Base-by-base conservation (phyloP, 2,329 filamentous ascomycete genomes). In the Fusarium napiforme region DNA sequence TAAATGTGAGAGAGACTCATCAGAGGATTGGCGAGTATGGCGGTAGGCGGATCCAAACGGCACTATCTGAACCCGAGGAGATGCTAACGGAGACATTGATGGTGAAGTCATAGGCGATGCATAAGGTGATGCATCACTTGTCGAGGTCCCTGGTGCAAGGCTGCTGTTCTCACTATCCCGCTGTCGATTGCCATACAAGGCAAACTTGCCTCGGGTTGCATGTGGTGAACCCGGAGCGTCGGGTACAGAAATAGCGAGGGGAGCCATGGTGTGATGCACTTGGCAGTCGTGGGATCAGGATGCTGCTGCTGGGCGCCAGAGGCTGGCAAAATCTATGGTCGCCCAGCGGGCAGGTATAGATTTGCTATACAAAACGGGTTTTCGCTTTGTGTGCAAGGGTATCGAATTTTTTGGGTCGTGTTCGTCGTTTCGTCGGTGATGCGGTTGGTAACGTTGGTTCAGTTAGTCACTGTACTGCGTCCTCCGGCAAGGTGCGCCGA, bases 1-100 rank as follows among this genome's bases (percentile, higher is more conserved):
- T 19, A 80, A 71, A 57, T 81, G 79, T 40, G 77, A 77, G 45
- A 78, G 63, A 42, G 70, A 72, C 37, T 78, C 72, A 49, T 75
- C 67, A 6, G 76, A 78, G 7, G 70, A 68, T 52, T 68, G 71
- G 36, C 63, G 73, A 50, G 53, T 46, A 67, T 75, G 75, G 32
- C 72, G 56, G 68, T 75, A 73, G 26, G 72, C 69, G 36, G 66
- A 60, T 34, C 75, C 76, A 69, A 75, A 76, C 36, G 76, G 76
- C 42, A 71, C 64, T 15, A 77, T 71, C 23, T 73, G 73, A 18
- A 77, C 60, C 32, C 73, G 72, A 55, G 76, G 74, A 14, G 76
- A 77, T 43, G 74, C 59, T 28, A 76, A 67, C 23, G 73, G 64
- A 50, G 76, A 76, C 58, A 67, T 65, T 43, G 69, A 70, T n/a